These are phyloP conservation scores for Xylaria nigripes DNA, from an alignment of 495 filamentous ascomycete genomes.

Conservation along the genomic window DNA sequence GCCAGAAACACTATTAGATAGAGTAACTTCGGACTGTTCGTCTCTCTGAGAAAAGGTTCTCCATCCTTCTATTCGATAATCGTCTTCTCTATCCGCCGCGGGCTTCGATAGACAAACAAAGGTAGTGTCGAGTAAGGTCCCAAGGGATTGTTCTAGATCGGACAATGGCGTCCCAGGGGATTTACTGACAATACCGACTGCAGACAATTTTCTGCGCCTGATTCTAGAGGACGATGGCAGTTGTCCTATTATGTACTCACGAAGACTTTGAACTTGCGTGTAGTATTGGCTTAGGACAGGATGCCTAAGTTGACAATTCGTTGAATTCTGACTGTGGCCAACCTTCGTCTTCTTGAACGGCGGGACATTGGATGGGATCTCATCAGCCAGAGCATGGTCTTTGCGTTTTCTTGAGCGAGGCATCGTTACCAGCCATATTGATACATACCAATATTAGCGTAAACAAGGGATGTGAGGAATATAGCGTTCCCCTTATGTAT, in stretches of 20 bases:
- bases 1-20: conserved; percentile 37
- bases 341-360: conserved; percentile 25
- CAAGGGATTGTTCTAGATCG: conserved; percentile 37
- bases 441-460: neutral
- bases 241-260: conserved; percentile 57
- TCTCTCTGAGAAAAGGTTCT: conserved; percentile 58
- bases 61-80: conserved; percentile 48
- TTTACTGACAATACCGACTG: conserved; percentile 29
- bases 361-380: conserved; percentile 8
- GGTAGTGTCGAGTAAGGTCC: conserved; percentile 56
- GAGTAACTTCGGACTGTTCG: conserved; percentile 42
- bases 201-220: conserved; percentile 37
- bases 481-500: too few species aligned
- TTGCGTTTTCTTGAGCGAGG: conserved; percentile 25
- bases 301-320: conserved; percentile 35
- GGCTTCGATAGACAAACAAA: conserved; percentile 49
- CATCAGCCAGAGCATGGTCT: conserved; percentile 11
- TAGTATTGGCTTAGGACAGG: conserved; percentile 73
- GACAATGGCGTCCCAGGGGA: conserved; percentile 14
- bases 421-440: conserved; percentile 14
- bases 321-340: conserved; percentile 8
- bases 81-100: conserved; percentile 25
- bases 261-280: conserved; percentile 54
- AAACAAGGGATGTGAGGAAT: too few species aligned
- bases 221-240: conserved; percentile 39